Conservation (phyloP, 2,329 filamentous ascomycete genomes). For the Arthroderma sp. region DNA sequence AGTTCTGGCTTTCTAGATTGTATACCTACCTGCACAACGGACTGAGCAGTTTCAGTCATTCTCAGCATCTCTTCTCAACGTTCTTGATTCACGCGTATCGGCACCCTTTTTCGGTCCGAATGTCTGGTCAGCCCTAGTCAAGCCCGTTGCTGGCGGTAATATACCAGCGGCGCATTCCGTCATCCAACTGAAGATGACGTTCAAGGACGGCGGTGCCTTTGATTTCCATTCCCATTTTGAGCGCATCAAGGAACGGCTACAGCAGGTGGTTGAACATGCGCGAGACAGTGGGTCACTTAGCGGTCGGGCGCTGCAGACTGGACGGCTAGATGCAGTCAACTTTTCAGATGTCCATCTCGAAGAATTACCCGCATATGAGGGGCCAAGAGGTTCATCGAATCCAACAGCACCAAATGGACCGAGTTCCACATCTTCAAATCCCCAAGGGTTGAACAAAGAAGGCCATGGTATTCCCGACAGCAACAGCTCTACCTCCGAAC, state of each 20-base stretch:
- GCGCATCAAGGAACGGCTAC: conserved; percentile 66
- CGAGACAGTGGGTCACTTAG: conserved; percentile 44
- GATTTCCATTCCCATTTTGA: conserved; percentile 79
- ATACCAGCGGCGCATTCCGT: conserved; percentile 61
- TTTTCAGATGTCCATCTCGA: conserved; percentile 62
- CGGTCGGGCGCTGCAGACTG: conserved; percentile 19
- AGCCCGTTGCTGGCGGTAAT: conserved; percentile 69
- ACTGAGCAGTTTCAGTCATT: conserved; percentile 68
- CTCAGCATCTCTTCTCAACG: conserved; percentile 72
- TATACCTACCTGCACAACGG: conserved; percentile 67
- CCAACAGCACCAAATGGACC: not conserved
- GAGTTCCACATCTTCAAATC: too few species aligned
- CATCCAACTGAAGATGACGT: conserved; percentile 71
- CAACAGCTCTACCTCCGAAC: too few species aligned
- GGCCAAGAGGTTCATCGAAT: conserved; percentile 27
- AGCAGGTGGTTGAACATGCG: conserved; percentile 65
- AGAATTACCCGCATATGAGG: conserved; percentile 77
- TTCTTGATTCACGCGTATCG: conserved; percentile 72
- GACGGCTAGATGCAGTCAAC: conserved; percentile 33
- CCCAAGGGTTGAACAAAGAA: too few species aligned
- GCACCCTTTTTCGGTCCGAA: conserved; percentile 90
- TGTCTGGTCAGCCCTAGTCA: conserved; percentile 69
- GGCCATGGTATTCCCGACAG: too few species aligned
- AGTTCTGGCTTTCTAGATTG: conserved; percentile 43
- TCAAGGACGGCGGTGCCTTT: conserved; percentile 89